Base-by-base conservation (phyloP, 306 rosid genomes). In the Rosa lucieae region DNA sequence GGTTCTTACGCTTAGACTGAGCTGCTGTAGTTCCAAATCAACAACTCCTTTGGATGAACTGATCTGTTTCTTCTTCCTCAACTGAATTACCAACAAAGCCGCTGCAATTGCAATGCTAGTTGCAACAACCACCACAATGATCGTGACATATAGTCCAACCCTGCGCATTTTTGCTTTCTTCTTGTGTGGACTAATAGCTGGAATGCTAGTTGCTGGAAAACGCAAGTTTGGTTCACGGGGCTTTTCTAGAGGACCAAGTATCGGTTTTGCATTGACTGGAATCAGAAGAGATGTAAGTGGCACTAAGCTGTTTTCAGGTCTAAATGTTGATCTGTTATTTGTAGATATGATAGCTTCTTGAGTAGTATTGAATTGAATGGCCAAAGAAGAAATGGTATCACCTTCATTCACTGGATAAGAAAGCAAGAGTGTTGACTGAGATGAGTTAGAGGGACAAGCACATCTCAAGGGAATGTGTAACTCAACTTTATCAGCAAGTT, bases 1-100 rank as follows among this genome's bases (percentile, higher is more conserved):
- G 5, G 95, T 92, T 90, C 99, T 86, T 39, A 89, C 90, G 75
- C 97, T 94, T 35, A 85, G 93, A 68, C 89, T 89, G 42, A 92
- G 91, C 85, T 91, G 90, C 55, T 94, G 97, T 56, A 92, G 91
- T 88, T 92, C 99, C 84, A 89, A 66, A 17, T 66, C 55, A 23
- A 92, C 97, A 4, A 81, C 76, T 79, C 83, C 90, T 77, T 91
- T 87, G 44, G 81, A 26, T 39, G 80, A 80, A 15, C 23, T 74
- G 77, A 74, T 69, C 80, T 80, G 77, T 84, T 88, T 92, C 87
- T 73, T 83, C 75, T 82, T 86, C 84, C 85, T 92, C 88, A 85
- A 47, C 55, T 79, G 84, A 74, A 94, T 83, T 4, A 89, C 74
- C 72, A 88, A 48, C 59, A 88, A 84, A 9, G 83, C 78, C 26